Evolutionary conservation across 2,329 filamentous ascomycete genomes (phyloP).

Genomic region (Zymoseptoria pseudotritici): DNA sequence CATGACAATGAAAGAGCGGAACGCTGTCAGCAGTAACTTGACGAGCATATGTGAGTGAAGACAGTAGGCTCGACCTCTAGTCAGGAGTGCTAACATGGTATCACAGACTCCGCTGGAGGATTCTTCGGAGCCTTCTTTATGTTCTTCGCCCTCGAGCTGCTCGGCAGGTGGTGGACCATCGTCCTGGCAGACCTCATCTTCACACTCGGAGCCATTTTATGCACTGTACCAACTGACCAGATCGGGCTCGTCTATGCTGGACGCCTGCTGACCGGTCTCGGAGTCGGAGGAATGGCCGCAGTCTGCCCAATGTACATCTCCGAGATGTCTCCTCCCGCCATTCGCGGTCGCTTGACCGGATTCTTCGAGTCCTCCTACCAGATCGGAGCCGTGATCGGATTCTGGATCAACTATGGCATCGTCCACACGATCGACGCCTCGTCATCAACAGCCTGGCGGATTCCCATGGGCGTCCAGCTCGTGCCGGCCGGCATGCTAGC

Average conservation of each 20-base stretch:
- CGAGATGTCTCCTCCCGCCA: constrained; percentile 28
- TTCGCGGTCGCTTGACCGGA: constrained; percentile 30
- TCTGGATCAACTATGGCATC: constrained; percentile 33
- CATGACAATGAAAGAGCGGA: constrained; percentile 31
- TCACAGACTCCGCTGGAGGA: constrained; percentile 40
- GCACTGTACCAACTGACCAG: constrained; percentile 36
- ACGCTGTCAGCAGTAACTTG: constrained; percentile 41
- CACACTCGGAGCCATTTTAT: constrained; percentile 39
- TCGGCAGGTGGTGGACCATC: constrained; percentile 46
- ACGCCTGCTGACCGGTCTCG: constrained; percentile 29
- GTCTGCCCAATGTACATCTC: constrained; percentile 31
- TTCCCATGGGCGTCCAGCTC: constrained; percentile 29
- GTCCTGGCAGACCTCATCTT: constrained; percentile 41
- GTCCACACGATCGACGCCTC: constrained; percentile 22
- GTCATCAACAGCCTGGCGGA: constrained; percentile 19
- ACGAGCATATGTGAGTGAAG: constrained; percentile 33
- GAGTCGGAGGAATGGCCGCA: constrained; percentile 28
- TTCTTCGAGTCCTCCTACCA: constrained; percentile 30
- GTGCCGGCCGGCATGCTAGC: constrained; percentile 28
- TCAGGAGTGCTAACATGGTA: constrained; percentile 18
- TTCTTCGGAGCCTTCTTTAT: constrained; percentile 48
- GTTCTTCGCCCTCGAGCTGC: constrained; percentile 38
- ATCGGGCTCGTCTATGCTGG: constrained; percentile 40
- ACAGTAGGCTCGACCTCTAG: constrained; percentile 4
- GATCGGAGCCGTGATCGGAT: constrained; percentile 29